Evolutionary conservation across 1,284 basidiomycete genomes (phyloP), one percentile per base, ranked within the genome.

Genomic region (Stereum hirsutum): DNA sequence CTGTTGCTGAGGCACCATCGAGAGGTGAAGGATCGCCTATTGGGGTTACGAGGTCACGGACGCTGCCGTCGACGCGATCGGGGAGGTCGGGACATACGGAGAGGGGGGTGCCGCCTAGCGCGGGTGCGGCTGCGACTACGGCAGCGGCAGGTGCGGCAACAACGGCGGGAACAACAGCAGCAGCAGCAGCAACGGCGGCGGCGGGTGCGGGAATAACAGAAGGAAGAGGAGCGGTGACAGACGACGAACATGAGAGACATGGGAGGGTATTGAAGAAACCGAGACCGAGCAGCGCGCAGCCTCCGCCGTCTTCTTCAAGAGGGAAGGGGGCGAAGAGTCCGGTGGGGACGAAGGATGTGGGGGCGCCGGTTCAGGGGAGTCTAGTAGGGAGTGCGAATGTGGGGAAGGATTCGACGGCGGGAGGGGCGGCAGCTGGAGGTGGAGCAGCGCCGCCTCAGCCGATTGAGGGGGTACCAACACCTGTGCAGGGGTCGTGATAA

Each of bases 31-130:
- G 20, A 14, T 24, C 15, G 26, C 19, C 31, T 15, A 41, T 10
- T 23, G 43, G 44, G 6, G 43, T 52, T 20, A 6, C 24, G 34
- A 49, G 50, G 5, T 51, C 49, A 37, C 50, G 45, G 2, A 52
- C 50, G 30, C 17, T 52, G 30, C 50, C 50, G 1, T 15, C 43
- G 25, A n/a, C 43, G 19, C 42, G 44, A 8, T 46, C 47, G 24
- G 39, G 39, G 10, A 49, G 46, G 15, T 3, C 8, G 17, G 35
- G 1, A 6, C 21, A 6, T 35, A 4, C 14, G 30, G 25, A 21
- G 45, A 12, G 14, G 34, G 15, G 6, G 20, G 30, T 15, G 25
- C 20, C 14, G 15, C 20, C n/a, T 3, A 14, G 37, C 25, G 14
- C 35, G 23, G 24, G 19, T 5, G 14, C 14, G 19, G 34, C n/a